Percentiles rank a stretch among this genome's conserved stretches.
Evolutionary conservation across 192 early-diverging fungal species (phyloP).

Genomic region (Cetraspora pellucida): DNA sequence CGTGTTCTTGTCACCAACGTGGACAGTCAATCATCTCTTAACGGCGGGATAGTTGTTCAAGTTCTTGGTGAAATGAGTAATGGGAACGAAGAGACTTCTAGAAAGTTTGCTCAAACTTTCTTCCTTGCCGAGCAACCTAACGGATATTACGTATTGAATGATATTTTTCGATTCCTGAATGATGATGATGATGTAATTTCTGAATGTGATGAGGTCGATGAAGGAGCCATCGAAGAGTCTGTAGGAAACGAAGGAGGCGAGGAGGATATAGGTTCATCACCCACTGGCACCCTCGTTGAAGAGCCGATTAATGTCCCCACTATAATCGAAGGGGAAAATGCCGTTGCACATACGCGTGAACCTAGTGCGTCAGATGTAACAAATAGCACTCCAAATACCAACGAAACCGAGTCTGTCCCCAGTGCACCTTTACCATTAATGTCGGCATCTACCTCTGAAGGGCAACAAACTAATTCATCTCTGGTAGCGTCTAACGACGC

Average conservation of each 20-base stretch:
- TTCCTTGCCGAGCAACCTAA: conserved; percentile 79
- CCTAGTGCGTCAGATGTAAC: not conserved
- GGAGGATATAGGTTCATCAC: not conserved
- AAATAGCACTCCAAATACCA: not conserved
- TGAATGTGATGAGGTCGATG: conserved; percentile 39
- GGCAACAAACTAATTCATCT: too few species aligned
- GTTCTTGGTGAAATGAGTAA: conserved; percentile 92
- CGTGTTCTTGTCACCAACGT: conserved; percentile 88
- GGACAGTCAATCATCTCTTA: conserved; percentile 73
- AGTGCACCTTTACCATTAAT: too few species aligned
- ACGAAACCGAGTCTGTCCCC: not conserved
- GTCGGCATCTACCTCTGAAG: too few species aligned
- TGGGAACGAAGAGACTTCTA: conserved; percentile 62
- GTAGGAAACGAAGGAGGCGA: not conserved
- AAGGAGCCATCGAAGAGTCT: conserved; percentile 5
- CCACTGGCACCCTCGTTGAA: conserved; percentile 24
- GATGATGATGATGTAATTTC: conserved; percentile 71
- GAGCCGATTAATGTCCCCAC: conserved; percentile 18
- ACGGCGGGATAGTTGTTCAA: conserved; percentile 84
- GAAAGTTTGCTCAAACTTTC: conserved; percentile 93
- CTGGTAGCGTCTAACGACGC: too few species aligned
- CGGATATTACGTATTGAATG: conserved; percentile 93
- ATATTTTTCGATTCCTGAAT: conserved; percentile 91
- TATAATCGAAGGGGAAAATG: not conserved
- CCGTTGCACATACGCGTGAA: not conserved